These are phyloP conservation scores for Tephrocybe sp. DNA, from an alignment of 768 basidiomycete species.

Conservation along the genomic window DNA sequence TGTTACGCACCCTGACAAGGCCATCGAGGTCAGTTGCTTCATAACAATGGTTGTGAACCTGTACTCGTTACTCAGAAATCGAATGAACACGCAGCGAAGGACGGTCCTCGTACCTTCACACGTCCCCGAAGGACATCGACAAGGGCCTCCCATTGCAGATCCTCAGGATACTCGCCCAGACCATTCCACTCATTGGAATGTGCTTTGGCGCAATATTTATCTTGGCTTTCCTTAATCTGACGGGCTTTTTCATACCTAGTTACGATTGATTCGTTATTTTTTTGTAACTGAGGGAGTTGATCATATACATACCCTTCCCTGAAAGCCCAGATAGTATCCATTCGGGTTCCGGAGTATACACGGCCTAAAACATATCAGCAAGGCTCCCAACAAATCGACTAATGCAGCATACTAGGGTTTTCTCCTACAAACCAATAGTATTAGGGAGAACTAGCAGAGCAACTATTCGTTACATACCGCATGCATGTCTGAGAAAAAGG, in stretches of 20 bases:
- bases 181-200: conserved; percentile 41
- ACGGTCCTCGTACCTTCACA: conserved; percentile 53
- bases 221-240: conserved; percentile 63
- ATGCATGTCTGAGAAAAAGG: conserved; percentile 44
- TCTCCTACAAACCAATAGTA: conserved; percentile 35
- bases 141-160: conserved; percentile 74
- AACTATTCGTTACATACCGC: conserved; percentile 37
- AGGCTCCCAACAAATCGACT: conserved; percentile 10
- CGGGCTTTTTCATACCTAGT: conserved; percentile 60
- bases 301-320: conserved; percentile 48
- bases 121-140: conserved; percentile 76
- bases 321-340: conserved; percentile 72
- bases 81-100: neutral
- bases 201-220: conserved; percentile 60
- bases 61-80: conserved; percentile 9
- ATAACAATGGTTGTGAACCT: conserved; percentile 56
- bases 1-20: conserved; percentile 56
- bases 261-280: conserved; percentile 13
- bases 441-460: neutral
- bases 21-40: conserved; percentile 68
- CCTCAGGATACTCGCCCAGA: conserved; percentile 61
- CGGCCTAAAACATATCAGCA: conserved; percentile 22
- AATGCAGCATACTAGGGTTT: conserved; percentile 42
- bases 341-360: conserved; percentile 45
- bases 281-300: neutral